Evolutionary conservation across 2,329 filamentous ascomycete species (phyloP), one percentile per base, ranked within the genome.

Genomic region (Penicillium aurantiogriseum): DNA sequence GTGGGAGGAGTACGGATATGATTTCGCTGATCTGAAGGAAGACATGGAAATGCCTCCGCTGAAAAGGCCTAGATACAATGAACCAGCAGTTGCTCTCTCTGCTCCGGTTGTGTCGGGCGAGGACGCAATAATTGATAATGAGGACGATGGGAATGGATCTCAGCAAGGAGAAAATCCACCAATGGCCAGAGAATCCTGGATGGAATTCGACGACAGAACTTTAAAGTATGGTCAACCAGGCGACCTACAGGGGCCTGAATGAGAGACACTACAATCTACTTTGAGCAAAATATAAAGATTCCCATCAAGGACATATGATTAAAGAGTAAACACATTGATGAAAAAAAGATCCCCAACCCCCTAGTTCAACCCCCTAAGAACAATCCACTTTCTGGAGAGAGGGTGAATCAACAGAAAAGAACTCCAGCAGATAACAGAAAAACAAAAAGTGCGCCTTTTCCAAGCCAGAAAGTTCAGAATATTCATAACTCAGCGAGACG

Each of bases 1-100:
- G 33, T 85, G 83, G 83, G 82, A 85, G 63, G 69, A 71, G n/a
- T 73, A 72, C 54, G 71, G 71, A 1, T 60, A 66, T 36, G 68
- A 67, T 8, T 56, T 64, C 2, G 49, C 65, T 11, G 62, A 72
- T 21, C 45, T 74, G 6, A 63, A 72, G 17, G 67, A 71, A 10
- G 68, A 72, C 2, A 54, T 76, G 45, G 58, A 57, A 23, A 62
- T 65, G 43, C 71, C 71, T 56, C 66, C 64, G 29, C 66, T 57
- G 21, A 77, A 76, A 58, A 64, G 68, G 52, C 66, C 21, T 67
- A 68, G n/a, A 25, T 69, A 51, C n/a, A 38, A 55, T n/a, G 31
- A 51, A n/a, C n/a, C 46, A 19, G 29, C 10, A n/a, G 29, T 15
- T 36, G 31, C 9, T 45, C 27, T 45, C 31, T 23, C 49, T 9